Percentiles rank a stretch among this genome's conserved stretches.
Evolutionary conservation across 2,329 filamentous ascomycete species (phyloP).

Genomic region (Phyllosticta citribraziliensis): DNA sequence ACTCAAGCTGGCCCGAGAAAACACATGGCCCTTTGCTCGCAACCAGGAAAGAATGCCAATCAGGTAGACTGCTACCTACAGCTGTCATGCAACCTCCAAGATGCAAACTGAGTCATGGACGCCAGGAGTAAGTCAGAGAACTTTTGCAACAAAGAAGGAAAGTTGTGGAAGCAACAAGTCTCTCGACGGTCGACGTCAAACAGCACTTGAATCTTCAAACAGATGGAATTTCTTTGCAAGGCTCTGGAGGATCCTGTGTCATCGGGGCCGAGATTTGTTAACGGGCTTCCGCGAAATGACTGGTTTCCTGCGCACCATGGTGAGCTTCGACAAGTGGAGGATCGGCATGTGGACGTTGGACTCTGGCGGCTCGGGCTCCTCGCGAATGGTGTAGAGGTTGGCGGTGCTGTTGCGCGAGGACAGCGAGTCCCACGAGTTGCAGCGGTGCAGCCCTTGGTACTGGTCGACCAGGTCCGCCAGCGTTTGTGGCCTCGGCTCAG

Average conservation of each 20-base stretch:
- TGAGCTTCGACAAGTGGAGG: neutral
- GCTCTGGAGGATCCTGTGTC: neutral
- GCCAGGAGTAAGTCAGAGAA: too few relatives aligned
- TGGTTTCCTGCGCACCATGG: neutral
- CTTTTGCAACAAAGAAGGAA: too few relatives aligned
- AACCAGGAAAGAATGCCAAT: too few relatives aligned
- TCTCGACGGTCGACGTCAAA: too few relatives aligned
- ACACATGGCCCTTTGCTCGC: too few relatives aligned
- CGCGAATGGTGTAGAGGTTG: neutral
- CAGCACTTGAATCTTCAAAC: neutral
- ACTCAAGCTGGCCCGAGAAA: too few relatives aligned
- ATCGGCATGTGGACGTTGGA: neutral
- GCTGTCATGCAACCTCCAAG: too few relatives aligned
- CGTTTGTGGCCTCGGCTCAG: neutral
- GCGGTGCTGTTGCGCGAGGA: neutral
- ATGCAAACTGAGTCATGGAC: too few relatives aligned
- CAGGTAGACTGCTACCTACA: too few relatives aligned
- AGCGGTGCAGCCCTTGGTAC: neutral
- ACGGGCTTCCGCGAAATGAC: neutral
- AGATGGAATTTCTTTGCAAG: neutral
- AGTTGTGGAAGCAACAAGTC: too few relatives aligned
- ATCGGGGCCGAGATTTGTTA: neutral
- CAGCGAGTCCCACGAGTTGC: neutral
- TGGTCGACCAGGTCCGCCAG: neutral
- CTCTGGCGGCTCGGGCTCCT: neutral